Conservation (phyloP, 768 basidiomycete species). For the Suillus tomentosus region DNA sequence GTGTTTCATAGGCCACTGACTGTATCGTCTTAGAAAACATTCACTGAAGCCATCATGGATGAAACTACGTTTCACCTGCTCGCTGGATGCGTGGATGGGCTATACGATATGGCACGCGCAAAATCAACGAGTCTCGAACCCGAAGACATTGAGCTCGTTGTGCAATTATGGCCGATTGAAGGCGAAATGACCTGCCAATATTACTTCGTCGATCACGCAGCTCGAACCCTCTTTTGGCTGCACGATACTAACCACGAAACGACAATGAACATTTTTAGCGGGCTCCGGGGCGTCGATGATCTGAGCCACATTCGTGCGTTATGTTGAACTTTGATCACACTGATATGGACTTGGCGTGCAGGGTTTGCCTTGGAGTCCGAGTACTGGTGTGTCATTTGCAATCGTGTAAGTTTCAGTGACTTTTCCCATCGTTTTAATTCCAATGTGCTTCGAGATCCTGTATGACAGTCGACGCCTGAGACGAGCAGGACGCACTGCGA, state of each 20-base stretch:
- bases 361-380: conserved; percentile 10
- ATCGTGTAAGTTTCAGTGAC: neutral
- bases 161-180: neutral
- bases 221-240: conserved; percentile 10
- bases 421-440: neutral
- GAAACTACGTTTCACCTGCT: neutral
- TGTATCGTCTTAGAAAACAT: neutral
- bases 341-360: conserved; percentile 1
- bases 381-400: conserved; percentile 12
- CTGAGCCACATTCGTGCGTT: conserved; percentile 10
- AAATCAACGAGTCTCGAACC: neutral
- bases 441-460: neutral
- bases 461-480: neutral
- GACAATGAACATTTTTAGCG: neutral
- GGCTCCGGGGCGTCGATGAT: neutral
- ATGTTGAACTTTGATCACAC: neutral
- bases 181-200: conserved; percentile 3
- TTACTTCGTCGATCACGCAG: conserved; percentile 11
- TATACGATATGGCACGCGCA: neutral
- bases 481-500: conserved; percentile 12
- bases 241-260: neutral
- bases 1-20: neutral
- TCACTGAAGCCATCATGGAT: neutral
- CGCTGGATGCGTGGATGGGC: neutral
- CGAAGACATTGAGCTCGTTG: neutral